Conservation (phyloP, 495 filamentous ascomycete species). For the Aspergillus coremiiformis region DNA sequence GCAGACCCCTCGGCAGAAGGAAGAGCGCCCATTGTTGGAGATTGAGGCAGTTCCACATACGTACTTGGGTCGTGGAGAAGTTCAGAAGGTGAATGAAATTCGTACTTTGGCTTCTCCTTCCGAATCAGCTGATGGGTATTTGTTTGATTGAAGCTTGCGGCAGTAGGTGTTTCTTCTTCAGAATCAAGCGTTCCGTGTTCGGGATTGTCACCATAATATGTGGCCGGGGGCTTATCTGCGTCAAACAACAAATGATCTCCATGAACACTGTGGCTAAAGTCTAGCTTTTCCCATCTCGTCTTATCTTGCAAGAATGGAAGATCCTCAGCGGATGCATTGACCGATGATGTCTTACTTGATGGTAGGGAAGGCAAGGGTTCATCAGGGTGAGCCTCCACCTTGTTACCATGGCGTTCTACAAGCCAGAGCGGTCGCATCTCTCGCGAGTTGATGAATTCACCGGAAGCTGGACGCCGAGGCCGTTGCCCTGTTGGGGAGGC, state of each 20-base stretch:
- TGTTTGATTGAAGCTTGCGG: conserved; percentile 14
- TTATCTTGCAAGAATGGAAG: conserved; percentile 26
- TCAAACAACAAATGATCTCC: conserved; percentile 13
- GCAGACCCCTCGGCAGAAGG: conserved; percentile 35
- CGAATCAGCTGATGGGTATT: not conserved
- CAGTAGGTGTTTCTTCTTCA: conserved; percentile 34
- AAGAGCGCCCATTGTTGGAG: conserved; percentile 20
- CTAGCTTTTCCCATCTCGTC: conserved; percentile 28
- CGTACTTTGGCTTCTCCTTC: conserved; percentile 34
- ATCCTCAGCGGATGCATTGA: conserved; percentile 38
- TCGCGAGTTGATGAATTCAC: conserved; percentile 40
- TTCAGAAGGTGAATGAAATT: conserved; percentile 43
- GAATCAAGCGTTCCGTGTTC: conserved; percentile 26
- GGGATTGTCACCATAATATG: conserved; percentile 3
- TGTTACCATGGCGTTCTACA: conserved; percentile 40
- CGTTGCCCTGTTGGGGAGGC: conserved; percentile 29
- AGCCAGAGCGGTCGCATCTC: conserved; percentile 45
- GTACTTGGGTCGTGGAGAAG: conserved; percentile 31
- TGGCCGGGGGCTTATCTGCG: conserved; percentile 18
- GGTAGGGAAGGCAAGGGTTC: conserved; percentile 43
- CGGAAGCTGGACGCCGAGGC: conserved; percentile 36
- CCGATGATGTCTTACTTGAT: conserved; percentile 42
- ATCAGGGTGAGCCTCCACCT: conserved; percentile 30
- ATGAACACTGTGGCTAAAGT: conserved; percentile 18
- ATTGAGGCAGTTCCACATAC: conserved; percentile 23